Evolutionary conservation across 352 stramenopile species (phyloP).

Genomic region (Plasmopara viticola): DNA sequence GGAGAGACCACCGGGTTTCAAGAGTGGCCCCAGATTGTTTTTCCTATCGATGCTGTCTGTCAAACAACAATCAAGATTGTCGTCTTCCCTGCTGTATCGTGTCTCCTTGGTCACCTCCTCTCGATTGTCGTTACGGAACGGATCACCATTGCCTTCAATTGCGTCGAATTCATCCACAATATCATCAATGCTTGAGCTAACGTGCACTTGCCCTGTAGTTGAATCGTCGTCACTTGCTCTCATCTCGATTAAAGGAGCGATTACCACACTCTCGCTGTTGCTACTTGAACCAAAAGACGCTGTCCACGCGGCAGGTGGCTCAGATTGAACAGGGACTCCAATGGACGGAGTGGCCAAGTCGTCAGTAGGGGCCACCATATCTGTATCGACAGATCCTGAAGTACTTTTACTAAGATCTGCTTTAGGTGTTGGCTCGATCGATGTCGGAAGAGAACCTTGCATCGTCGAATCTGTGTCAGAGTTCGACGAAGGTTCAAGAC

Average conservation of each 20-base stretch:
- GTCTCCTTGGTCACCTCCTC: constrained; percentile 14
- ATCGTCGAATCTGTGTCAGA: background rate
- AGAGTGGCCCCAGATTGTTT: constrained; percentile 9
- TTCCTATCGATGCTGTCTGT: constrained; percentile 9
- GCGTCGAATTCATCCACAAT: constrained; percentile 4
- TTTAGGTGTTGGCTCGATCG: no score
- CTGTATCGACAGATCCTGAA: constrained; percentile 1
- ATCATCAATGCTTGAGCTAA: constrained; percentile 15
- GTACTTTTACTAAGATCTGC: background rate
- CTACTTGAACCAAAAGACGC: constrained; percentile 12
- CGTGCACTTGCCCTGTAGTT: constrained; percentile 11
- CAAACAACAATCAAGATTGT: constrained; percentile 2
- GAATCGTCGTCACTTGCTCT: constrained; percentile 3
- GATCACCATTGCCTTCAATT: constrained; percentile 1
- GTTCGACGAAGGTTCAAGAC: background rate
- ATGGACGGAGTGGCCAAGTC: background rate
- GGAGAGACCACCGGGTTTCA: constrained; percentile 27
- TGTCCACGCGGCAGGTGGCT: constrained; percentile 2
- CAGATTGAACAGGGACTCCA: background rate
- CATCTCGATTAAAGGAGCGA: constrained; percentile 2
- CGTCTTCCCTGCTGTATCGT: constrained; percentile 12
- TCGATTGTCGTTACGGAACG: constrained; percentile 5
- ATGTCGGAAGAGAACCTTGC: background rate
- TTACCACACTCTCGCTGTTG: constrained; percentile 16
- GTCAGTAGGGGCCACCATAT: background rate